phyloP scores from a whole-genome alignment of 1,284 basidiomycete genomes.

The Spongispora temasekensis region DNA sequence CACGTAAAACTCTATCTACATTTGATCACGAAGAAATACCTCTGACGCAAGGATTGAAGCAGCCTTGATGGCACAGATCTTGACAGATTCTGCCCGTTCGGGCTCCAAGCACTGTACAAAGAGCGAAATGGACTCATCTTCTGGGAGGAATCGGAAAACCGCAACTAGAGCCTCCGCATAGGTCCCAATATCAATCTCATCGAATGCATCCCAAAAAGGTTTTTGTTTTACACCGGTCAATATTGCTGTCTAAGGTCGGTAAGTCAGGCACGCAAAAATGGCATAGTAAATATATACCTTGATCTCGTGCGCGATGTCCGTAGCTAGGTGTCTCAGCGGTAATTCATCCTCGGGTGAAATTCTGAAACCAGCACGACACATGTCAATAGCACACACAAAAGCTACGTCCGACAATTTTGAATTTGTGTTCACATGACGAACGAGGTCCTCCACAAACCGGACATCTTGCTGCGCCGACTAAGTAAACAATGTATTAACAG shows the following conservation, averaged over 20 bases:
- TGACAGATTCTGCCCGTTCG: constrained; percentile 77
- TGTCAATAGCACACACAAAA: constrained; percentile 77
- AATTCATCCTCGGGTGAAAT: constrained; percentile 67
- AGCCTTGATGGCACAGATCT: constrained; percentile 76
- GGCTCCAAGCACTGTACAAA: constrained; percentile 69
- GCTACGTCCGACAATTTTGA: constrained; percentile 65
- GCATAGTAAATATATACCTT: constrained; percentile 48
- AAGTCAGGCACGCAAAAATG: neutral
- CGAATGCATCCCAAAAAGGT: constrained; percentile 69
- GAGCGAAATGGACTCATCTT: constrained; percentile 58
- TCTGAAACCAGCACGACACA: constrained; percentile 78
- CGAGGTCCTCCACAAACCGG: constrained; percentile 58
- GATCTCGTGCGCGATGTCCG: constrained; percentile 77
- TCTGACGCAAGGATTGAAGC: constrained; percentile 34
- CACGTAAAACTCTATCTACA: constrained; percentile 8
- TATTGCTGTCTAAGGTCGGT: constrained; percentile 43
- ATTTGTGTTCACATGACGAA: constrained; percentile 49
- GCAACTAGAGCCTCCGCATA: constrained; percentile 75
- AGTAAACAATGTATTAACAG: neutral
- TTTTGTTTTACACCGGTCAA: constrained; percentile 51
- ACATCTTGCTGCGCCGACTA: constrained; percentile 40
- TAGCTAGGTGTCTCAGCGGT: constrained; percentile 68
- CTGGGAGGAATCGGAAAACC: constrained; percentile 68
- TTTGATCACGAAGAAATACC: constrained; percentile 23
- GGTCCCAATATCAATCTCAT: constrained; percentile 79